A percentile compares a stretch with the other conserved stretches of the same genome.
Evolutionary conservation across 1,284 basidiomycete species (phyloP).

Genomic region (Sanghuangporus baumii): DNA sequence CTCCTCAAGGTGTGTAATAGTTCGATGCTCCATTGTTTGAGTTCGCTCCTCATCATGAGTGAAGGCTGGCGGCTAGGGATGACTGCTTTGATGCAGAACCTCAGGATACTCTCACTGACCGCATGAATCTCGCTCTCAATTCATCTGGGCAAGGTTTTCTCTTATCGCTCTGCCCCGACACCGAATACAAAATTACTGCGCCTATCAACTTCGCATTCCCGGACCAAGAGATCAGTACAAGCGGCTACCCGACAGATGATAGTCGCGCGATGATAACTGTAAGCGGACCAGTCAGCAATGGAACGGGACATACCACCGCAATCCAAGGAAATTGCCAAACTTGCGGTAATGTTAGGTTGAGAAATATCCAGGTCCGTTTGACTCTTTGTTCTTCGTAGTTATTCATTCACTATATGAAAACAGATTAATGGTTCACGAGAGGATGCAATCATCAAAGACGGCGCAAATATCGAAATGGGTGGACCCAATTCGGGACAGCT

Average conservation of each 20-base stretch:
- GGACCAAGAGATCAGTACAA: slow-evolving; percentile 74
- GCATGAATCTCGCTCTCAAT: slow-evolving; percentile 60
- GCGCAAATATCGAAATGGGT: slow-evolving; percentile 75
- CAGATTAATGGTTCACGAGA: slow-evolving; percentile 65
- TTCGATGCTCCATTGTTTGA: background rate
- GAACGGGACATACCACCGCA: slow-evolving; percentile 63
- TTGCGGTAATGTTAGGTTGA: slow-evolving; percentile 54
- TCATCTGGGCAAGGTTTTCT: slow-evolving; percentile 60
- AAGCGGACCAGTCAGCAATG: slow-evolving; percentile 47
- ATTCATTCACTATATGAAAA: background rate
- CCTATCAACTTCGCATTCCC: slow-evolving; percentile 60
- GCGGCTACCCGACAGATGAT: slow-evolving; percentile 62
- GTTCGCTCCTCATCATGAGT: background rate
- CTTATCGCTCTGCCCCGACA: slow-evolving; percentile 58
- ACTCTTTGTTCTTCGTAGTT: background rate
- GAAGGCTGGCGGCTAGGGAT: slow-evolving; percentile 2
- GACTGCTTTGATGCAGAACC: slow-evolving; percentile 51
- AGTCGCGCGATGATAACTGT: slow-evolving; percentile 52
- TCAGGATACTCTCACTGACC: slow-evolving; percentile 58
- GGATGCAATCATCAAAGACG: slow-evolving; percentile 49
- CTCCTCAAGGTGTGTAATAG: background rate
- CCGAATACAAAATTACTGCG: slow-evolving; percentile 56
- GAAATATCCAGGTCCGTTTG: slow-evolving; percentile 59
- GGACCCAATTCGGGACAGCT: slow-evolving; percentile 62
- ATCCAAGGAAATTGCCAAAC: slow-evolving; percentile 56